A percentile compares a stretch with the other conserved stretches of the same genome.
These are phyloP conservation scores for Phaeosphaeriaceae sp. DNA, from an alignment of 2,329 filamentous ascomycete genomes.

Conservation along the genomic window DNA sequence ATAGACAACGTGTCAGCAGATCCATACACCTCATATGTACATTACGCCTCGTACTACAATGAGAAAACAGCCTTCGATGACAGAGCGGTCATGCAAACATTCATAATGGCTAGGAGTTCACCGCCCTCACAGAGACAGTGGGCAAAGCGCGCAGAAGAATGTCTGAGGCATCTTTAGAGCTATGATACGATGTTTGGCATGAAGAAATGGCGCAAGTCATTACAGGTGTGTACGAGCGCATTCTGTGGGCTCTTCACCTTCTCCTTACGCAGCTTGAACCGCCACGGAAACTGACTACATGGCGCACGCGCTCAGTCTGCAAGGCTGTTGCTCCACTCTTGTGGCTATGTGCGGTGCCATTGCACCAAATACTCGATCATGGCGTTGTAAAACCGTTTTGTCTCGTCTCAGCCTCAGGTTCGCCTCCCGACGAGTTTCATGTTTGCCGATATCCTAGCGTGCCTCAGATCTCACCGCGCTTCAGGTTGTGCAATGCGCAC, in stretches of 20 bases:
- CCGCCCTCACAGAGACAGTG: background rate
- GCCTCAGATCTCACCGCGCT: slow-evolving; percentile 17
- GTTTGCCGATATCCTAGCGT: slow-evolving; percentile 3
- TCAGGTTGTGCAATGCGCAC: slow-evolving; percentile 15
- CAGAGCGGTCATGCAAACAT: background rate
- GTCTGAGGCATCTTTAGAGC: background rate
- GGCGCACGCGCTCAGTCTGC: background rate
- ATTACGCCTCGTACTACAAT: background rate
- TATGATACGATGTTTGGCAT: background rate
- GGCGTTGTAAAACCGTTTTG: background rate
- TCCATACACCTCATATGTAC: background rate
- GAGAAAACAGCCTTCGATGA: background rate
- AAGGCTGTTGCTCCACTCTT: background rate
- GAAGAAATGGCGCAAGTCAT: background rate
- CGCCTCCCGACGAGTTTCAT: background rate
- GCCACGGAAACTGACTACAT: background rate
- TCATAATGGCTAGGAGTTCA: background rate
- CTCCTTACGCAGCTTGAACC: background rate
- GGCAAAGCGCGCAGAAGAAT: background rate
- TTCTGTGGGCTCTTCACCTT: background rate
- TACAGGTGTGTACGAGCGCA: background rate
- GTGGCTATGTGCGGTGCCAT: background rate
- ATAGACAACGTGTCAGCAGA: background rate
- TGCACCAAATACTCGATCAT: background rate
- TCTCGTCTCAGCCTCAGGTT: slow-evolving; percentile 3